Percentiles rank a stretch among this genome's conserved stretches.
Evolutionary conservation across 306 rosid genomes (phyloP).

Genomic region (Lathyrus aphaca): DNA sequence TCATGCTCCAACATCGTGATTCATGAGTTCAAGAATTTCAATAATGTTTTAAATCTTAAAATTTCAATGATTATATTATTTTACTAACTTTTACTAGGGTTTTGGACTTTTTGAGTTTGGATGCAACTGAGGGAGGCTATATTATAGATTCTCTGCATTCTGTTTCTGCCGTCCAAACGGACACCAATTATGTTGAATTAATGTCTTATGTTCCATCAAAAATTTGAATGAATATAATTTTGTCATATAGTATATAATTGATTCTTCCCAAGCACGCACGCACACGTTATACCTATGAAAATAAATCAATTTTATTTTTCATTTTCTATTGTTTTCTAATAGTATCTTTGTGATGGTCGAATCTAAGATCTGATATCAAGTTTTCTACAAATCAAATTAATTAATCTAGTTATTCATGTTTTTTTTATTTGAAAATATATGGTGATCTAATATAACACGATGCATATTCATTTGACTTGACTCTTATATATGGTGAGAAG

Average conservation of each 20-base stretch:
- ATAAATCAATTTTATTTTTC: neutral
- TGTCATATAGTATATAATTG: neutral
- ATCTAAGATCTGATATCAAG: slow-evolving; percentile 9
- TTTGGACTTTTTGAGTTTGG: slow-evolving; percentile 21
- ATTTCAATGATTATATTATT: slow-evolving; percentile 11
- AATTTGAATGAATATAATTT: neutral
- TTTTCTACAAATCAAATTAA: neutral
- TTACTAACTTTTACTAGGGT: neutral
- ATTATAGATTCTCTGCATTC: slow-evolving; percentile 40
- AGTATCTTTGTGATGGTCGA: slow-evolving; percentile 17
- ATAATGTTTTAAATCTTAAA: neutral
- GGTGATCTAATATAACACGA: neutral
- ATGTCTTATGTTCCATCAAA: slow-evolving; percentile 25
- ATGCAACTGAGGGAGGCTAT: slow-evolving; percentile 52
- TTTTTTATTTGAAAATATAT: neutral
- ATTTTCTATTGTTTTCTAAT: neutral
- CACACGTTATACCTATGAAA: slow-evolving; percentile 15
- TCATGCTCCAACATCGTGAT: neutral
- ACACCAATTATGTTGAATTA: slow-evolving; percentile 29
- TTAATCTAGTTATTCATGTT: neutral
- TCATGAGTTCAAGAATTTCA: neutral
- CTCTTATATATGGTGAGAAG: neutral
- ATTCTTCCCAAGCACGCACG: slow-evolving; percentile 23
- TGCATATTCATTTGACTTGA: neutral
- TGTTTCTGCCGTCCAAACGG: slow-evolving; percentile 39